Evolutionary conservation across 2,329 filamentous ascomycete genomes (phyloP).

Genomic region (Botryotinia convoluta): DNA sequence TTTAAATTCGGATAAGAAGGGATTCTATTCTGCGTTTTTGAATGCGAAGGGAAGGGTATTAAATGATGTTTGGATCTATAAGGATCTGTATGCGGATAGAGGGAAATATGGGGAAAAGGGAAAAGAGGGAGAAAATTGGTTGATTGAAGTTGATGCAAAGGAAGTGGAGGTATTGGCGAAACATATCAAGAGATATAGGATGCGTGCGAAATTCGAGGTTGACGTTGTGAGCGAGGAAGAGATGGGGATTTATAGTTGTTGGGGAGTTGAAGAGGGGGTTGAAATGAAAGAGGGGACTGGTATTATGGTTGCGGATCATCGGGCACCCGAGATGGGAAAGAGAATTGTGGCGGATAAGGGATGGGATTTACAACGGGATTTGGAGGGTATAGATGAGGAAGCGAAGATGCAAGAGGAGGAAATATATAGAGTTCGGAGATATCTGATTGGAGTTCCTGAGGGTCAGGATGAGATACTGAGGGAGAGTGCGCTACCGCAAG

Average conservation of each 20-base stretch:
- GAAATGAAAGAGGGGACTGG: constrained; percentile 8
- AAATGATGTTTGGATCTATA: constrained; percentile 89
- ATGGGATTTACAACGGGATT: constrained; percentile 34
- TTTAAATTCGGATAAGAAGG: constrained; percentile 41
- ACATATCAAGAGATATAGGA: constrained; percentile 81
- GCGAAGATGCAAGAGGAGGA: background rate
- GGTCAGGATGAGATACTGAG: constrained; percentile 74
- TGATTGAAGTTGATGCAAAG: constrained; percentile 72
- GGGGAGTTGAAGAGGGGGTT: constrained; percentile 44
- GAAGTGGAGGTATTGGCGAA: constrained; percentile 61
- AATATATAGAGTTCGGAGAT: constrained; percentile 52
- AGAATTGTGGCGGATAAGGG: constrained; percentile 46
- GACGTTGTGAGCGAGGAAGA: constrained; percentile 64
- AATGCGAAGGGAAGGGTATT: constrained; percentile 81
- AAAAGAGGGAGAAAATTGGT: constrained; percentile 13
- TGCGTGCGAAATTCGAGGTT: constrained; percentile 75
- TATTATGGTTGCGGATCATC: constrained; percentile 44
- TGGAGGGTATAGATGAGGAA: constrained; percentile 40
- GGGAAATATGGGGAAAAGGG: background rate
- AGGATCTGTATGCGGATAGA: constrained; percentile 33
- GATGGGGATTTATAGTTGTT: constrained; percentile 68
- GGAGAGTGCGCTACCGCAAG: constrained; percentile 75
- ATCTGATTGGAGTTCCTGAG: constrained; percentile 78
- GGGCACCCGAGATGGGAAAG: constrained; percentile 56
- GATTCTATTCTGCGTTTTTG: constrained; percentile 80